phyloP scores from a whole-genome alignment of 495 filamentous ascomycete species.

The Penicillium riverlandense region DNA sequence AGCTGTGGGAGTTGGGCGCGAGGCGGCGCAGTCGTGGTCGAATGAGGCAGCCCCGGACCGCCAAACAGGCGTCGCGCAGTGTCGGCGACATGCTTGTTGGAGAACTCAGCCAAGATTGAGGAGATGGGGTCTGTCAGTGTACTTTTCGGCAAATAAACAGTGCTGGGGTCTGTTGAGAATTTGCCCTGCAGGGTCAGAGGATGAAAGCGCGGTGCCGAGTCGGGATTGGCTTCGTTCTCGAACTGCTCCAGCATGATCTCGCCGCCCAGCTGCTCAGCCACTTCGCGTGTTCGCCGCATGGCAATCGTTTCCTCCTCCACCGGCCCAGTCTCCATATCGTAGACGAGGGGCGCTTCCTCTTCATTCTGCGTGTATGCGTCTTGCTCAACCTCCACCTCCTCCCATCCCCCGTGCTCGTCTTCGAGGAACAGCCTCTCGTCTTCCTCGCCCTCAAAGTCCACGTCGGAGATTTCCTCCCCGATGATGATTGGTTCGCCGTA shows the following conservation, averaged over 20 bases:
- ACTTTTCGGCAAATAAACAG: conserved; percentile 59
- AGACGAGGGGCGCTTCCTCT: conserved; percentile 23
- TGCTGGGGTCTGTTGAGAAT: conserved; percentile 60
- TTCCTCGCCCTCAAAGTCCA: conserved; percentile 19
- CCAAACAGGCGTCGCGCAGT: conserved; percentile 66
- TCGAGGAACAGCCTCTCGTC: conserved; percentile 46
- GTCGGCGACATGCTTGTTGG: conserved; percentile 65
- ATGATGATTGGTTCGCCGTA: conserved; percentile 62
- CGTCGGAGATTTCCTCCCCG: conserved; percentile 29
- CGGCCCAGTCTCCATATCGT: conserved; percentile 32
- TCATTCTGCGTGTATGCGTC: conserved; percentile 7
- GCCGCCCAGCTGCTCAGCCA: conserved; percentile 40
- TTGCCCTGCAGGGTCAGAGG: conserved; percentile 56
- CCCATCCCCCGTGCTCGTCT: conserved; percentile 50
- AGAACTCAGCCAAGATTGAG: conserved; percentile 54
- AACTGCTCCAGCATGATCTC: conserved; percentile 42
- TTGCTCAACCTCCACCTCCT: conserved; percentile 50
- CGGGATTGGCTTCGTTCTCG: conserved; percentile 43
- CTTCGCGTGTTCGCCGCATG: conserved; percentile 35
- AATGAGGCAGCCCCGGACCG: conserved; percentile 65
- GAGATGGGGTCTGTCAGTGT: conserved; percentile 62
- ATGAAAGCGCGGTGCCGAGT: conserved; percentile 45
- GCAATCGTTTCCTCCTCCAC: conserved; percentile 22
- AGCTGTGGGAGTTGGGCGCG: conserved; percentile 52
- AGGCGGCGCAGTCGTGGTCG: conserved; percentile 48